Conservation (phyloP, 2,329 filamentous ascomycete species). For the Aphanocladium album region DNA sequence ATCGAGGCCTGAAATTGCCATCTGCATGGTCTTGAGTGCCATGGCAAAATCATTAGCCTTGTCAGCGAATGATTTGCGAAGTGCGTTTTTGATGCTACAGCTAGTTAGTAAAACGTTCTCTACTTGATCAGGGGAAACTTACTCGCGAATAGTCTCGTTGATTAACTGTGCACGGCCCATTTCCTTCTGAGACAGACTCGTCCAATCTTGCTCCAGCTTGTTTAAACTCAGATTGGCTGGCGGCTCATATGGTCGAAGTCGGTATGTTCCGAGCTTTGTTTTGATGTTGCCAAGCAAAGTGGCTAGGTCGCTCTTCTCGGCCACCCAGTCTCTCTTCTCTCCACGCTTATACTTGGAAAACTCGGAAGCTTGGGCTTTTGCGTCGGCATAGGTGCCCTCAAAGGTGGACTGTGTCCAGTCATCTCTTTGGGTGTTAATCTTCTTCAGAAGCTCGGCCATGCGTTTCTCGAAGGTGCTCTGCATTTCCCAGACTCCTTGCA, state of each 20-base stretch:
- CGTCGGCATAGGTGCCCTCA: conserved; percentile 86
- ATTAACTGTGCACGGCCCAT: conserved; percentile 87
- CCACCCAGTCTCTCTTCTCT: conserved; percentile 91
- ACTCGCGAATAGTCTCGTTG: conserved; percentile 97
- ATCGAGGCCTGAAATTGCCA: conserved; percentile 94
- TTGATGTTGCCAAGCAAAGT: conserved; percentile 96
- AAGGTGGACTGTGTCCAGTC: conserved; percentile 77
- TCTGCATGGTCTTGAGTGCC: conserved; percentile 87
- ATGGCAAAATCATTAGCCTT: conserved; percentile 98
- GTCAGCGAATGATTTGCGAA: conserved; percentile 89
- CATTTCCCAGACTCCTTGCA: conserved; percentile 99
- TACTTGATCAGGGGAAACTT: conserved; percentile 28
- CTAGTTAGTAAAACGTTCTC: neutral
- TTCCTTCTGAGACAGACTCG: conserved; percentile 72
- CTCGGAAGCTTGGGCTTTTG: conserved; percentile 75
- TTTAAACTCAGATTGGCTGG: conserved; percentile 78
- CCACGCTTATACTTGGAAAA: conserved; percentile 89
- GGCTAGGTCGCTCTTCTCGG: conserved; percentile 92
- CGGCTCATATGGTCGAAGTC: conserved; percentile 84
- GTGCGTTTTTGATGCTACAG: conserved; percentile 81
- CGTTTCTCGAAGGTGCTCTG: conserved; percentile 91
- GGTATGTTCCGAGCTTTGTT: conserved; percentile 94
- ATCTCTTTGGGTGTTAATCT: conserved; percentile 67
- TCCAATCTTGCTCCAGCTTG: conserved; percentile 78
- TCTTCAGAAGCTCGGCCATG: conserved; percentile 75